Percentiles rank a stretch among this genome's conserved stretches.
phyloP scores from a whole-genome alignment of 2,329 filamentous ascomycete genomes.

The Shiraia bambusicola region DNA sequence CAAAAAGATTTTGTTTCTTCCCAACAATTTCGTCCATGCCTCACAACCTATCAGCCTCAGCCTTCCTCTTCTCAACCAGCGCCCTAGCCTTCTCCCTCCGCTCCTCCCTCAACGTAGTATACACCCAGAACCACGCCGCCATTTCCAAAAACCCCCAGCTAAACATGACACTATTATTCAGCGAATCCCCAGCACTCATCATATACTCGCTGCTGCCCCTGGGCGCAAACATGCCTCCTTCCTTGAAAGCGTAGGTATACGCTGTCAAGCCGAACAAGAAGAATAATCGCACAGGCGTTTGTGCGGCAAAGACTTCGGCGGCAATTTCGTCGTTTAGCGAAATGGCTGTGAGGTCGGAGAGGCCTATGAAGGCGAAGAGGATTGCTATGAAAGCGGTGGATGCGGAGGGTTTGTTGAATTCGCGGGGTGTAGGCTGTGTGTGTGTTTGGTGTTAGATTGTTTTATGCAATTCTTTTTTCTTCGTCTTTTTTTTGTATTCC shows the following conservation, averaged over 20 bases:
- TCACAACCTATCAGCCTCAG: conserved; percentile 30
- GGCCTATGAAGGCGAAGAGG: conserved; percentile 63
- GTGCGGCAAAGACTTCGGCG: conserved; percentile 51
- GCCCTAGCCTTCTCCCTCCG: conserved; percentile 32
- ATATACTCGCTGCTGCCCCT: conserved; percentile 25
- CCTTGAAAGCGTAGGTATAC: conserved; percentile 66
- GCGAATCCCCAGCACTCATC: conserved; percentile 54
- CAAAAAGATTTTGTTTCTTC: too few relatives aligned
- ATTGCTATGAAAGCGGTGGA: conserved; percentile 68
- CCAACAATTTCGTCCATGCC: too few relatives aligned
- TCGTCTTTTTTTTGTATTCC: too few relatives aligned
- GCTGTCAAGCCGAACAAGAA: conserved; percentile 63
- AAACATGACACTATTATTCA: conserved; percentile 85
- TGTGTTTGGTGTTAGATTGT: too few relatives aligned
- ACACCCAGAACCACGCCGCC: conserved; percentile 80
- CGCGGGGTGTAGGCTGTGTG: conserved; percentile 62
- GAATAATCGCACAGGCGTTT: conserved; percentile 64
- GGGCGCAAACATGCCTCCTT: conserved; percentile 51
- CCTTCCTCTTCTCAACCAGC: conserved; percentile 36
- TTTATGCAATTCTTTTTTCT: too few relatives aligned
- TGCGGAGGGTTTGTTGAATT: conserved; percentile 69
- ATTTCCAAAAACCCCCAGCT: conserved; percentile 83
- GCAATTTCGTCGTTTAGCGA: conserved; percentile 47
- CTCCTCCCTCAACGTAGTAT: conserved; percentile 41
- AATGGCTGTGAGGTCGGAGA: conserved; percentile 51